Evolutionary conservation across 2,329 filamentous ascomycete species (phyloP), one percentile per base, ranked within the genome.

Genomic region (Cadophora sp.): DNA sequence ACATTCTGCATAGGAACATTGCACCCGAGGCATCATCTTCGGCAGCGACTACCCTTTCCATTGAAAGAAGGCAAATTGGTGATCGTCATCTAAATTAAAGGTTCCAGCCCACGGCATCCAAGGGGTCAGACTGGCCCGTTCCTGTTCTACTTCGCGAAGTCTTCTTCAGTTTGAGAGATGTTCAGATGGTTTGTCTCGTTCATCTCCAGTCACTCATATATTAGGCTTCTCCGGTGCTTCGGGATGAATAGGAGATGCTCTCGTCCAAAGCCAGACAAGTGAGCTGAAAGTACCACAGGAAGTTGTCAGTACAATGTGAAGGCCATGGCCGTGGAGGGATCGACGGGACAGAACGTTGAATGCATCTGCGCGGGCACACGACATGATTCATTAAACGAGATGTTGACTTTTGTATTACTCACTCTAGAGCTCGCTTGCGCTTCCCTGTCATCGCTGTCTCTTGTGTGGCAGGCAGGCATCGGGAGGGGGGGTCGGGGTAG

Each of bases 371-470:
- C 14, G 14, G 34, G 16, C 53, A 56, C 53, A 34, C 27, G 16
- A 22, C 29, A 37, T 40, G 55, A 58, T 37, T 58, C 55, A 24
- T 37, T 34, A 58, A 37, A 58, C 55, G 55, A 58, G 55, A 58
- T 58, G 11, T 58, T 58, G 11, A 58, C 29, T 24, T 58, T 58
- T 37, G 31, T 24, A 58, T 58, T 58, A 58, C 55, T 58, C 55
- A 40, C 31, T 56, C 29, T 40, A 14, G 29, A 56, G 14, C 19
- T n/a, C 16, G 53, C 22, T 37, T 22, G 29, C 19, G 55, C n/a
- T 24, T 26, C 31, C n/a, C 19, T 26, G 12, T n/a, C 26, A 55
- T 29, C 26, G 16, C 53, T 19, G 27, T 14, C 27, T 3, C 14
- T 9, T 12, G 14, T 37, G 34, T 37, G 34, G 34, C 34, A 8